phyloP scores from a whole-genome alignment of 176 grass and related monocot species.

The Eremochloa ophiuroides region DNA sequence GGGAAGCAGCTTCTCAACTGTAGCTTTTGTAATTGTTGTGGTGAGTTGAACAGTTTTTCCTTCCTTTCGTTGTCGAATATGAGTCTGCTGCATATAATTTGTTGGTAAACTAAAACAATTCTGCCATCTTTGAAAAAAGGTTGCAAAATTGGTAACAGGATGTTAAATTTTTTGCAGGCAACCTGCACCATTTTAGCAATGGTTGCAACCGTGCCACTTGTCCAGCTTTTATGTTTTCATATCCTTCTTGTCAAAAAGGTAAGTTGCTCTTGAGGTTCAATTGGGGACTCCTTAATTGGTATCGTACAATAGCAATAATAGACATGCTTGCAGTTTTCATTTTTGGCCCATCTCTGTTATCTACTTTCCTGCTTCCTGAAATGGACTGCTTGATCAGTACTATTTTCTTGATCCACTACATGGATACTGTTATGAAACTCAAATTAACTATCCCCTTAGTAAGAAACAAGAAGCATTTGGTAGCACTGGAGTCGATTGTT shows the following conservation, averaged over 20 bases:
- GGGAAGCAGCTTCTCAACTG: constrained; percentile 92
- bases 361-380: background rate
- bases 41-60: constrained; percentile 39
- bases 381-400: background rate
- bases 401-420: background rate
- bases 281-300: background rate
- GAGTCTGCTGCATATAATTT: background rate
- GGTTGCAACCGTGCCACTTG: constrained; percentile 85
- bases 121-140: background rate
- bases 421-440: background rate
- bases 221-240: constrained; percentile 95
- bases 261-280: constrained; percentile 23
- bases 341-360: background rate
- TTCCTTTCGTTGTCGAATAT: background rate
- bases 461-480: background rate
- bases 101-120: background rate
- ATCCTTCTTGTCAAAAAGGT: constrained; percentile 97
- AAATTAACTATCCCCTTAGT: background rate
- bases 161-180: constrained; percentile 56
- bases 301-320: background rate
- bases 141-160: background rate
- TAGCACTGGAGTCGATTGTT: background rate
- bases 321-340: background rate
- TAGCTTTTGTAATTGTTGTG: constrained; percentile 92
- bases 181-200: constrained; percentile 89